These are phyloP conservation scores for Tolypocladium ovalisporum DNA, from an alignment of 2,329 filamentous ascomycete species.

Conservation along the genomic window DNA sequence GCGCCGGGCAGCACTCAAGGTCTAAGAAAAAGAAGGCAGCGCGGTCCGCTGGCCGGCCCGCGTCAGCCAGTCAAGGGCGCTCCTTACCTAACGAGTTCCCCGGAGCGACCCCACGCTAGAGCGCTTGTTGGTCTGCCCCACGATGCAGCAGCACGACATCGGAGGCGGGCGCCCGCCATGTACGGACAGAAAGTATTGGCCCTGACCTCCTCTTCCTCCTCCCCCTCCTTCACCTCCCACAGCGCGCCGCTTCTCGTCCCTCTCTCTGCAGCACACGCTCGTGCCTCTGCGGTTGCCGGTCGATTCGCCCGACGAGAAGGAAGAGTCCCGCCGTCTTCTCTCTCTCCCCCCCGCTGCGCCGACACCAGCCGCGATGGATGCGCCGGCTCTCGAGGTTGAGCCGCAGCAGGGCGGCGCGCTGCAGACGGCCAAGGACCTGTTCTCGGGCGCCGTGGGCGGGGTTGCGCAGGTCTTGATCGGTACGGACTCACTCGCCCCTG, in stretches of 20 bases:
- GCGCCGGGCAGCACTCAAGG: too few species aligned
- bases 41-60: neutral
- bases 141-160: constrained; percentile 11
- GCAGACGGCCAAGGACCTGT: constrained; percentile 77
- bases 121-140: neutral
- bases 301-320: too few species aligned
- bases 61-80: neutral
- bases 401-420: constrained; percentile 24
- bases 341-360: neutral
- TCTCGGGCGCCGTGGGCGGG: constrained; percentile 82
- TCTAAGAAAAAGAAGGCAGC: too few species aligned
- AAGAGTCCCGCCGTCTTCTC: too few species aligned
- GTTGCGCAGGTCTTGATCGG: constrained; percentile 89
- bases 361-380: constrained; percentile 20
- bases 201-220: neutral
- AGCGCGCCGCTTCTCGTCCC: neutral
- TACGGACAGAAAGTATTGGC: too few species aligned
- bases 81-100: neutral
- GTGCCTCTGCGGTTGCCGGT: neutral
- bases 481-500: constrained; percentile 25
- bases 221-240: neutral
- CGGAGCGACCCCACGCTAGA: neutral
- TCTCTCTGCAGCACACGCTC: neutral
- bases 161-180: constrained; percentile 5
- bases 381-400: constrained; percentile 24